Evolutionary conservation across 1,139 yeast genomes (phyloP).

Genomic region (Yamadazyma dendronema): DNA sequence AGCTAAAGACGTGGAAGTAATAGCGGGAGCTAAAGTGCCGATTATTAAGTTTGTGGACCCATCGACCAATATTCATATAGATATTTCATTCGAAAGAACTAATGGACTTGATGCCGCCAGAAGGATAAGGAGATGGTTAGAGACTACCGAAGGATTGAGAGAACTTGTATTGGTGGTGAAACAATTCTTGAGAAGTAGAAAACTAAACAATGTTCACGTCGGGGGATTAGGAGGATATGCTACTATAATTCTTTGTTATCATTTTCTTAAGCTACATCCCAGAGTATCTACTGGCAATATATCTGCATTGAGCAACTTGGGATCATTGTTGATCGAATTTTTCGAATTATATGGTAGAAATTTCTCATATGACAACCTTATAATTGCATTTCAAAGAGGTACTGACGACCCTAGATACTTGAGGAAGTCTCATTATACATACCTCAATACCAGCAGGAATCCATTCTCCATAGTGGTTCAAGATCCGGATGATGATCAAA

Average conservation of each 20-base stretch:
- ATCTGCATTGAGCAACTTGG: conserved; percentile 72
- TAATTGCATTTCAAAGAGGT: conserved; percentile 57
- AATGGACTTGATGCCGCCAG: conserved; percentile 87
- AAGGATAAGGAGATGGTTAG: conserved; percentile 73
- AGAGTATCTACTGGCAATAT: conserved; percentile 67
- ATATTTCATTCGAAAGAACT: conserved; percentile 84
- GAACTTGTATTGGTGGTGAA: conserved; percentile 83
- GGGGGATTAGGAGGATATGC: conserved; percentile 98
- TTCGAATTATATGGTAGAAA: conserved; percentile 94
- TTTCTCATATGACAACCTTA: conserved; percentile 82
- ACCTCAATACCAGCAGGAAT: conserved; percentile 51
- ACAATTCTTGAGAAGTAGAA: conserved; percentile 79
- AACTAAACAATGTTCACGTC: conserved; percentile 84
- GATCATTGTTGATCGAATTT: conserved; percentile 85
- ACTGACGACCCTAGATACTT: conserved; percentile 52
- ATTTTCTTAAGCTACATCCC: conserved; percentile 82
- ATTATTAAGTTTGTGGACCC: conserved; percentile 90
- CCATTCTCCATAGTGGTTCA: conserved; percentile 76
- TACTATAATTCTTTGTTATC: conserved; percentile 81
- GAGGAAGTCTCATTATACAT: conserved; percentile 53
- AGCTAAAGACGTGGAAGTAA: conserved; percentile 78
- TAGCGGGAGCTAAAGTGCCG: conserved; percentile 92
- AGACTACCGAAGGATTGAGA: conserved; percentile 73
- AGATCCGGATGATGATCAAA: conserved; percentile 82
- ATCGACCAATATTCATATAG: conserved; percentile 70